Conservation (phyloP, 805 yeast genomes). For the Candida anglica region DNA sequence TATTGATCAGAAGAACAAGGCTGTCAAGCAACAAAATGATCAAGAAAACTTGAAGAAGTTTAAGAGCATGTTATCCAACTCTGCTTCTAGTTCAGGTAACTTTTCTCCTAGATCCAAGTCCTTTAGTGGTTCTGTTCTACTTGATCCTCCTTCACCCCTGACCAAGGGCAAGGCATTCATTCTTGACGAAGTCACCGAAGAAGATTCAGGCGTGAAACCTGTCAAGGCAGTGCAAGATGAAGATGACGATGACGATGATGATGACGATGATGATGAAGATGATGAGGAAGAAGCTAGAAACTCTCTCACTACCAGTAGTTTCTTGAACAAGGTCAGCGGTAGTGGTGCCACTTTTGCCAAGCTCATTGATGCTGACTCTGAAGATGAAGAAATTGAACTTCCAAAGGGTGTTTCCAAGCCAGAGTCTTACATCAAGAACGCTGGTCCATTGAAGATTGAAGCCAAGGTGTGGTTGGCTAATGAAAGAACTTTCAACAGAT, state of each 20-base stretch:
- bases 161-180: constrained; percentile 1
- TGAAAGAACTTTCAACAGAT: constrained; percentile 93
- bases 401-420: constrained; percentile 93
- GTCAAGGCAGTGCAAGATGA: background rate
- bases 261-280: constrained; percentile 29
- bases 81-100: constrained; percentile 14
- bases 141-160: constrained; percentile 24
- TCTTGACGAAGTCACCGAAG: constrained; percentile 5
- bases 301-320: constrained; percentile 10
- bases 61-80: constrained; percentile 33
- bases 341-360: constrained; percentile 30
- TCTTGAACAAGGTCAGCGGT: constrained; percentile 18
- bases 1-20: constrained; percentile 57
- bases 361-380: constrained; percentile 69
- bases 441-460: constrained; percentile 91
- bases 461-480: constrained; percentile 98
- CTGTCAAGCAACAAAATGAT: constrained; percentile 44
- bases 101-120: constrained; percentile 37
- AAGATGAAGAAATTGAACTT: constrained; percentile 73
- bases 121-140: constrained; percentile 28
- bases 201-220: constrained; percentile 8
- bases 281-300: constrained; percentile 12
- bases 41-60: constrained; percentile 42
- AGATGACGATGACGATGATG: constrained; percentile 20
- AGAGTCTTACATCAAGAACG: constrained; percentile 69